Evolutionary conservation across 768 basidiomycete genomes (phyloP).

Genomic region (Russula lepida): DNA sequence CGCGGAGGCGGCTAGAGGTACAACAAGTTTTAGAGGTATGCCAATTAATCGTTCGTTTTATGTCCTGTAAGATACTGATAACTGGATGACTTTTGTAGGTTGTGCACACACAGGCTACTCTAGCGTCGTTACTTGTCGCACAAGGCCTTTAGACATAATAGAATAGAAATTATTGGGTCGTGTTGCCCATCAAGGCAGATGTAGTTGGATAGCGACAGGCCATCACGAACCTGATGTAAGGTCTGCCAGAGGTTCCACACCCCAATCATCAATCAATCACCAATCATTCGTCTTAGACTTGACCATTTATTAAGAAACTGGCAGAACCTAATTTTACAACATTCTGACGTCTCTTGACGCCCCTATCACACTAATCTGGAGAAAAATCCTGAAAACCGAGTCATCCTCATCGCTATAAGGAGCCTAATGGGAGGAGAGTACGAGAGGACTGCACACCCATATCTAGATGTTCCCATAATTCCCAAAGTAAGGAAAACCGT

Average conservation of each 20-base stretch:
- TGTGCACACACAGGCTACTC: slow-evolving; percentile 74
- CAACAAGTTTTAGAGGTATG: slow-evolving; percentile 82
- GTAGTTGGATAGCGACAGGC: too few relatives aligned
- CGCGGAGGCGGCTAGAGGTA: slow-evolving; percentile 80
- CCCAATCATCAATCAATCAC: too few relatives aligned
- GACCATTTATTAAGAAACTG: too few relatives aligned
- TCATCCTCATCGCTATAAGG: too few relatives aligned
- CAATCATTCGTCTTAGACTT: too few relatives aligned
- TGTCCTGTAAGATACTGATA: slow-evolving; percentile 1
- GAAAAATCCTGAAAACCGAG: too few relatives aligned
- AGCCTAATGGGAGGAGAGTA: too few relatives aligned
- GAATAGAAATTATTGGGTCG: not conserved
- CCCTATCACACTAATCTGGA: too few relatives aligned
- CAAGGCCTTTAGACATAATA: slow-evolving; percentile 24
- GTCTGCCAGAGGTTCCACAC: too few relatives aligned
- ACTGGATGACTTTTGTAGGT: slow-evolving; percentile 39
- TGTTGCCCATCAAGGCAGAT: not conserved
- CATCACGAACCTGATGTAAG: too few relatives aligned
- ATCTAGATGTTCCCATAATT: not conserved
- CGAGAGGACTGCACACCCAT: not conserved
- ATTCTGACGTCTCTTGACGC: too few relatives aligned
- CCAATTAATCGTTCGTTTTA: not conserved
- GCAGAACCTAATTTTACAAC: too few relatives aligned
- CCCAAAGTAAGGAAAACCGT: not conserved
- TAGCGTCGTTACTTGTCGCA: slow-evolving; percentile 70